Base-by-base conservation (phyloP, 495 filamentous ascomycete species). In the Chaetomidium leptoderma region DNA sequence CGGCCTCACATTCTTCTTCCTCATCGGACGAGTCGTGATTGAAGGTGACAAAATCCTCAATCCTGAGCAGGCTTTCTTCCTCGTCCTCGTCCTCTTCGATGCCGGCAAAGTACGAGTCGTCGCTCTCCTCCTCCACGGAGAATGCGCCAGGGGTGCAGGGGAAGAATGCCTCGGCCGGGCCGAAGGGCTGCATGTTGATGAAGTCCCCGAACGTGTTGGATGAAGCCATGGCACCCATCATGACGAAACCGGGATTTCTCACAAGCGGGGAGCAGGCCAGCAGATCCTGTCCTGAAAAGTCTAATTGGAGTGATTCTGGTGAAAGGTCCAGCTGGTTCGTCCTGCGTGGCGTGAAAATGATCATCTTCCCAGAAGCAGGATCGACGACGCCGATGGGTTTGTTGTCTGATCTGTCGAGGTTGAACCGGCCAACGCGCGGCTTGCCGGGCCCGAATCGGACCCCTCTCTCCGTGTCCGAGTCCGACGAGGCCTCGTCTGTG, bases 101-200 rank as follows among this genome's bases (percentile, higher is more conserved):
- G 61, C 61, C 36, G 81, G 81, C 40, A 17, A 66, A 70, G 26
- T 50, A 54, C n/a, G 68, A 72, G 46, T 66, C 55, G 45, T 69
- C 68, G 53, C 62, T 71, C 17, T 69, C 69, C 17, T 69, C 69
- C 10, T 67, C 69, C 4, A 55, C 66, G 13, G 57, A 50, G 30
- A 68, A 46, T 32, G 74, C 72, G 52, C 88, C 82, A 19, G 78
- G 77, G n/a, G 76, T 75, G 40, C 85, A 82, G 3, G 86, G 83
- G 64, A 86, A 88, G 74, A 90, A 91, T 9, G 88, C 87, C 69
- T 90, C 87, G 13, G 82, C 80, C n/a, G 87, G 84, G 13, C 86
- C 85, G 60, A 89, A 78, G 8, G 83, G 80, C 65, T 87, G 83
- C 30, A 70, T 73, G 55, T 83, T 86, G 63, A 83, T 78, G 14